Percentiles rank a stretch among this genome's conserved stretches.
Evolutionary conservation across 208 protist genomes (phyloP).

Genomic region (Leishmania tropica): DNA sequence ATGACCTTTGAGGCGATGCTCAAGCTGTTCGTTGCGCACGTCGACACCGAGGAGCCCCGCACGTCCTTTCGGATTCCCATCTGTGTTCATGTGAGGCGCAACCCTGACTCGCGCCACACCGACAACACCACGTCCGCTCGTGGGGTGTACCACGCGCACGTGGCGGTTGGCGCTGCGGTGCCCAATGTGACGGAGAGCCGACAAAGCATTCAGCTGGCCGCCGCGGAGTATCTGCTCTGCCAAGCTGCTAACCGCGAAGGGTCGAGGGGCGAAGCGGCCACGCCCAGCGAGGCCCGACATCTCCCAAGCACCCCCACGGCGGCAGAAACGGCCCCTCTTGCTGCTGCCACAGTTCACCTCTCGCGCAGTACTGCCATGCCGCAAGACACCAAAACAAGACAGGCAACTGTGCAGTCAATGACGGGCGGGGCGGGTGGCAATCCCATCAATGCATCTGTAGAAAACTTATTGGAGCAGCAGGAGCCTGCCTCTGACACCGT

Average conservation of each 20-base stretch:
- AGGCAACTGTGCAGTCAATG: slow-evolving; percentile 4
- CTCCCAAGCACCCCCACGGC: background rate
- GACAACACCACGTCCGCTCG: background rate
- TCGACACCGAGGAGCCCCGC: slow-evolving; percentile 34
- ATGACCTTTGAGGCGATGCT: slow-evolving; percentile 19
- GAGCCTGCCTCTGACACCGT: slow-evolving; percentile 10
- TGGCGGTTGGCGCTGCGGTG: slow-evolving; percentile 26
- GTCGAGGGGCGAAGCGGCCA: slow-evolving; percentile 1
- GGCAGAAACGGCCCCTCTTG: background rate
- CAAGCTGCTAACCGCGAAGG: background rate
- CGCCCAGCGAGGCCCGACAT: background rate
- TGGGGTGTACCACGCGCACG: slow-evolving; percentile 19
- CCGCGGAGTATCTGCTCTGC: slow-evolving; percentile 21
- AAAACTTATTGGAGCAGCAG: slow-evolving; percentile 14
- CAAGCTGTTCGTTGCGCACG: slow-evolving; percentile 35
- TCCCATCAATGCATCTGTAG: slow-evolving; percentile 12
- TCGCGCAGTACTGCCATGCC: slow-evolving; percentile 7
- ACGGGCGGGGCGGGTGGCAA: background rate
- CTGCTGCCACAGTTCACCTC: slow-evolving; percentile 9
- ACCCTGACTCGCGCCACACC: background rate
- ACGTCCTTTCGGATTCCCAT: slow-evolving; percentile 31
- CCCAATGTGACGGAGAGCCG: slow-evolving; percentile 37
- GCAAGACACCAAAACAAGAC: slow-evolving; percentile 12
- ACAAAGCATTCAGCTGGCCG: slow-evolving; percentile 28
- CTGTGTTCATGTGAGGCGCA: slow-evolving; percentile 17